Conservation (phyloP, 345 rosid genomes). For the Syzygium aqueum region DNA sequence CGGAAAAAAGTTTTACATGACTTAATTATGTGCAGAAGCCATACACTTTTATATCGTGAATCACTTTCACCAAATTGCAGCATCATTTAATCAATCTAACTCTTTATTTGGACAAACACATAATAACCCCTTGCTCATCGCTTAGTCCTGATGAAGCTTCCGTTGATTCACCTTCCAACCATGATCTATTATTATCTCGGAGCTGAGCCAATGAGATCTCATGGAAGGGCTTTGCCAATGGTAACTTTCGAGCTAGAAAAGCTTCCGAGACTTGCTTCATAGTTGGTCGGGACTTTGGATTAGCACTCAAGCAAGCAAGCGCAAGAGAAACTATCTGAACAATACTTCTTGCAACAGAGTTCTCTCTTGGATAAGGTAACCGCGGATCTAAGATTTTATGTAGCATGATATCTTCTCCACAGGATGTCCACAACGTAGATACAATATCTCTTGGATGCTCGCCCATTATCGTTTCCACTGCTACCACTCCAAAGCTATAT, state of each 20-base stretch:
- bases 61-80: neutral
- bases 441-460: slow-evolving; percentile 7
- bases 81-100: neutral
- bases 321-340: neutral
- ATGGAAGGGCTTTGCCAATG: neutral
- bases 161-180: neutral
- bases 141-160: neutral
- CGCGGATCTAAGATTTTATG: neutral
- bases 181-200: neutral
- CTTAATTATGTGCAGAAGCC: neutral
- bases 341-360: neutral
- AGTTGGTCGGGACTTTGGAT: neutral
- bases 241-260: neutral
- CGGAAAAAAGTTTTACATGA: neutral
- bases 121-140: neutral
- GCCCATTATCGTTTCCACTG: slow-evolving; percentile 12
- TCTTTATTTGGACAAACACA: neutral
- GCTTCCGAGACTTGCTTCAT: slow-evolving; percentile 1
- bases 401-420: neutral
- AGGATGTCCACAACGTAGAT: neutral
- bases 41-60: neutral
- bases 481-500: slow-evolving; percentile 15
- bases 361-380: neutral
- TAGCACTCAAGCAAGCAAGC: slow-evolving; percentile 3
- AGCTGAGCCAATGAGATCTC: neutral